Evolutionary conservation across 345 rosid species (phyloP).

Genomic region (Jatropha curcas): DNA sequence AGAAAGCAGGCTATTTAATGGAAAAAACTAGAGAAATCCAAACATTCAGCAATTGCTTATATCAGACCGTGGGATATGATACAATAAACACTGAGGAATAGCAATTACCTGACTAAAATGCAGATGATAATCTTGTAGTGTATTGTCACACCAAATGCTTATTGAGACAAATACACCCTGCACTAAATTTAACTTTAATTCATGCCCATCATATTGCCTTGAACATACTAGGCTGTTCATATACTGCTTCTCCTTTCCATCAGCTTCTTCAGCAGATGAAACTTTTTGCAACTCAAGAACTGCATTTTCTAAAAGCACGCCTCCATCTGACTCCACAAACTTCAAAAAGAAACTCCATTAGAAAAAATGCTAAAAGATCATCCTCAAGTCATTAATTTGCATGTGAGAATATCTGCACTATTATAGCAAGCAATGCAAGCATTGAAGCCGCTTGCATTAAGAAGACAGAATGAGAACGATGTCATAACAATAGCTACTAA

Average conservation of each 20-base stretch:
- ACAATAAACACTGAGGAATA: conserved; percentile 18
- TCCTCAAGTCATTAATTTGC: neutral
- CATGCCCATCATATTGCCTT: conserved; percentile 41
- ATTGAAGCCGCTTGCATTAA: neutral
- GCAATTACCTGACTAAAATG: conserved; percentile 71
- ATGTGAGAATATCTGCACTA: neutral
- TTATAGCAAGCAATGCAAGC: neutral
- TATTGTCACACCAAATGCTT: conserved; percentile 73
- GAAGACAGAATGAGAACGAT: neutral
- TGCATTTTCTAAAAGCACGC: conserved; percentile 59
- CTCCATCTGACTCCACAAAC: conserved; percentile 77
- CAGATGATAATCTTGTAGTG: conserved; percentile 81
- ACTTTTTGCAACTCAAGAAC: conserved; percentile 60
- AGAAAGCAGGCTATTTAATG: neutral
- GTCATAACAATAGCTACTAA: neutral
- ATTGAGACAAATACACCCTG: conserved; percentile 59
- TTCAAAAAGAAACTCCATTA: conserved; percentile 39
- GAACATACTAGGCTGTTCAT: conserved; percentile 56
- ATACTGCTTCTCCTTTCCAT: conserved; percentile 57
- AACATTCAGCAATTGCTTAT: conserved; percentile 5
- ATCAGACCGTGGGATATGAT: conserved; percentile 7
- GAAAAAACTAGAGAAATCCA: neutral
- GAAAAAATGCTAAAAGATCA: conserved; percentile 10
- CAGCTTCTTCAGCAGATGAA: conserved; percentile 42
- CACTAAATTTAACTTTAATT: conserved; percentile 46